These are phyloP conservation scores for Plantago major DNA, from an alignment of 257 asterid genomes.

Conservation along the genomic window DNA sequence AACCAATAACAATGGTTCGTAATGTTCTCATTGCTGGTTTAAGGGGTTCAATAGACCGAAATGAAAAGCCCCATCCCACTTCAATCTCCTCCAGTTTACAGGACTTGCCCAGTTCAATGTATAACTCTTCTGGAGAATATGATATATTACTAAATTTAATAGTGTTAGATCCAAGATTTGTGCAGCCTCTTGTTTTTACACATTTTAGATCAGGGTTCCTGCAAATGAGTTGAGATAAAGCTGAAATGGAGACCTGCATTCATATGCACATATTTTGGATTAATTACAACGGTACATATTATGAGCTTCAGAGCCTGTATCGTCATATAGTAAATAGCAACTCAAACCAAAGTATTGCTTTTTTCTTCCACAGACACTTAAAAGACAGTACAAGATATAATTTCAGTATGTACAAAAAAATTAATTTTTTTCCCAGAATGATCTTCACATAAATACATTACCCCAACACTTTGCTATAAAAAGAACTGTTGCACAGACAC, in stretches of 20 bases:
- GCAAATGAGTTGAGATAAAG: slow-evolving; percentile 49
- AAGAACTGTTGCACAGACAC: too few relatives aligned
- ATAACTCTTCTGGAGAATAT: slow-evolving; percentile 33
- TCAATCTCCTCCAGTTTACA: slow-evolving; percentile 68
- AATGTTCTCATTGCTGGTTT: slow-evolving; percentile 58
- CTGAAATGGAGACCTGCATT: slow-evolving; percentile 58
- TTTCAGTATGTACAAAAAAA: not conserved
- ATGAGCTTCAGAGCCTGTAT: slow-evolving; percentile 7
- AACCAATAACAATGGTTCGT: slow-evolving; percentile 55
- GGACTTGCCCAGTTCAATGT: slow-evolving; percentile 46
- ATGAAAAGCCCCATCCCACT: slow-evolving; percentile 91
- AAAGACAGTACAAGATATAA: not conserved
- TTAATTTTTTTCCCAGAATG: too few relatives aligned
- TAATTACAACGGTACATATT: slow-evolving; percentile 7
- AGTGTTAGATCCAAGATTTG: slow-evolving; percentile 36
- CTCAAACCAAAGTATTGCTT: slow-evolving; percentile 4
- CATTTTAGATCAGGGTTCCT: slow-evolving; percentile 53
- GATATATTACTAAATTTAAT: slow-evolving; percentile 23
- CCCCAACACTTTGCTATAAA: too few relatives aligned
- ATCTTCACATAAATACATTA: too few relatives aligned
- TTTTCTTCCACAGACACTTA: not conserved
- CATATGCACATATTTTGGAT: slow-evolving; percentile 20
- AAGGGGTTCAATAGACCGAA: slow-evolving; percentile 48
- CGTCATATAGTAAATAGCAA: slow-evolving; percentile 14
- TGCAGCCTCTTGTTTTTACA: slow-evolving; percentile 70